phyloP scores from a whole-genome alignment of 208 protist genomes.

The Acanthamoeba pearcei region DNA sequence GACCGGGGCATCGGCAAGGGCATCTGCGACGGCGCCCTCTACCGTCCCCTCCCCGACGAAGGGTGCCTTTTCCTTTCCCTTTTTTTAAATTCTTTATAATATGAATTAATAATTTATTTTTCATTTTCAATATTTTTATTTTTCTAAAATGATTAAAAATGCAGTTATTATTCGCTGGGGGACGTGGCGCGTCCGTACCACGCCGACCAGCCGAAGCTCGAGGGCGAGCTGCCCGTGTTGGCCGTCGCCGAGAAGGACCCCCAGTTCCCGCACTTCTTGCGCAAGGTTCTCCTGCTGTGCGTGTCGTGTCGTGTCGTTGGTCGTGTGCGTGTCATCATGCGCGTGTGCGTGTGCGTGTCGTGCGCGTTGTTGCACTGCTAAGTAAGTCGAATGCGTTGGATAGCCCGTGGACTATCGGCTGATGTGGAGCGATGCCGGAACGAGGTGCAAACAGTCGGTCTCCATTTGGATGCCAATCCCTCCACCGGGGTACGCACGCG shows the following conservation, averaged over 20 bases:
- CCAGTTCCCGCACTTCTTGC: slow-evolving; percentile 18
- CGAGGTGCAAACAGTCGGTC: not conserved
- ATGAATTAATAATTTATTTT: not conserved
- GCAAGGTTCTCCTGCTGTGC: not conserved
- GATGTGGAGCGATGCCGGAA: not conserved
- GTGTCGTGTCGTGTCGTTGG: too few species aligned
- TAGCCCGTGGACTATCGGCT: not conserved
- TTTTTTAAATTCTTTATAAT: too few species aligned
- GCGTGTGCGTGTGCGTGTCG: too few species aligned
- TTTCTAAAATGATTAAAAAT: not conserved
- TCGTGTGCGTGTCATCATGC: not conserved
- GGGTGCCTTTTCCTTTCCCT: not conserved
- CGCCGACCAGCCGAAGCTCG: not conserved
- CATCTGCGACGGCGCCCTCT: not conserved
- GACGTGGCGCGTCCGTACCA: slow-evolving; percentile 6
- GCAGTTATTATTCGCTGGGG: not conserved
- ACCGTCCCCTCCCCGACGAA: slow-evolving; percentile 6
- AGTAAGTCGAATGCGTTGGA: too few species aligned
- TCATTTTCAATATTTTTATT: not conserved
- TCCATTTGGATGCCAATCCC: slow-evolving; percentile 16
- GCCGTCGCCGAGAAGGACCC: slow-evolving; percentile 7
- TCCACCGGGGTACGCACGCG: not conserved
- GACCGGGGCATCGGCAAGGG: not conserved
- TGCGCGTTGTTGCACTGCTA: too few species aligned
- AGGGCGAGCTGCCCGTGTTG: slow-evolving; percentile 1